Evolutionary conservation across 164 flowering plant species (phyloP), one percentile per base, ranked within the genome.

Genomic region (Magnolia sinica): DNA sequence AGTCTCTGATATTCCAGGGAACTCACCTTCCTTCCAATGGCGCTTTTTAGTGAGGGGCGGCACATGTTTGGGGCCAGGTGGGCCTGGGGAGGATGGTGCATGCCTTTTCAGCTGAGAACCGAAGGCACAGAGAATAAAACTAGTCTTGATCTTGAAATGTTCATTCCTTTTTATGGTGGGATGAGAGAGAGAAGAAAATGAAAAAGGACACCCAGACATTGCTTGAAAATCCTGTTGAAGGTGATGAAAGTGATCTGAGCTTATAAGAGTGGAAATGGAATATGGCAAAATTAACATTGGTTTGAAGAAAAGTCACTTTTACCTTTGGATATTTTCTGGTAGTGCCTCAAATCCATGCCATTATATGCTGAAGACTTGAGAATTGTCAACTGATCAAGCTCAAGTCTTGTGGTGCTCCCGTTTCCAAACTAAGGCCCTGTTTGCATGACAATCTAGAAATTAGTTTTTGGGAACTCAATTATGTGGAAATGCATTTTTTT

Each of bases 21-120:
- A 92, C 77, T 93, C 95, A 1, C 99, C 99, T 73, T 85, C 77
- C 79, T 91, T 96, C 99, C 99, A 96, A 59, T 78, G 91, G 67
- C 86, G 87, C 85, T 83, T 92, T 68, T 84, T 88, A 31, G 51
- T 72, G 14, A 84, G 73, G 50, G 77, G 59, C 59, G 73, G 64
- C 3, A 72, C 22, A 6, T 65, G 76, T 23, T 64, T 74, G 73
- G 77, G 24, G 11, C 72, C 29, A 16, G 76, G 4, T 24, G 81
- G 75, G 55, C 64, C 71, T 11, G 81, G 18, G 0, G 80, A 82
- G 22, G 84, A 74, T 1, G 81, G 75, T 22, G 79, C 68, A n/a
- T 22, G 5, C 24, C 24, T 64, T 22, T 20, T 64, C 24, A 8
- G 68, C 61, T 55, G 61, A 55, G 13, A 55, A 11, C 61, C 3